Evolutionary conservation across 306 rosid species (phyloP), one percentile per base, ranked within the genome.

Genomic region (Prunus armeniaca): DNA sequence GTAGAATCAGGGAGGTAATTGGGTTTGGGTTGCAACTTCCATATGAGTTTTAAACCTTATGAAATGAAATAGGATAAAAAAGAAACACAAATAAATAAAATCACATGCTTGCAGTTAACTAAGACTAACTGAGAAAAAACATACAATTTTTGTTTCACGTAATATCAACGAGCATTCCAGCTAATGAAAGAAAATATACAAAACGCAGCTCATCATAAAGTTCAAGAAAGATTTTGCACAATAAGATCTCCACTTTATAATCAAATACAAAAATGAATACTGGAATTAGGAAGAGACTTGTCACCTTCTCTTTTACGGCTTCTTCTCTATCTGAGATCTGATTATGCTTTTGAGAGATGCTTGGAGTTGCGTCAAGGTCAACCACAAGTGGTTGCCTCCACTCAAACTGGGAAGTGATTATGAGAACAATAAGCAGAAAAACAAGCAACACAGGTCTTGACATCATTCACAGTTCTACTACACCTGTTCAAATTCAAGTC

Each of bases 351-450:
- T 88, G 85, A 13, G 92, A 80, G 54, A 88, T 43, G 61, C 65
- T 64, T 6, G 89, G 83, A 70, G 79, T 77, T 22, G 85, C 60
- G 24, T 89, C 92, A 63, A 86, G 88, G 79, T 91, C 98, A 70
- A 83, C 52, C 57, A 88, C 96, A 75, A 90, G 88, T 78, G 76
- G 97, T 74, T 89, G 97, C 71, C 79, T 91, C 98, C 98, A 91
- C 83, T 93, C 98, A 63, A 93, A 91, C 84, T 91, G 96, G n/a
- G 97, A 91, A 57, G 98, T 89, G 78, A 93, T 89, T 75, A 93
- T 91, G 67, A 93, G 92, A 80, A 93, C 47, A 84, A 93, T 49
- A 68, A 93, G 78, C 83, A 93, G 81, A 83, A 89, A 91, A 69
- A 86, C 97, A 78, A 93, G 96, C 75, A 93, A 54, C 93, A 91